These are phyloP conservation scores for Cadophora gregata DNA, from an alignment of 2,329 filamentous ascomycete species.

Conservation along the genomic window DNA sequence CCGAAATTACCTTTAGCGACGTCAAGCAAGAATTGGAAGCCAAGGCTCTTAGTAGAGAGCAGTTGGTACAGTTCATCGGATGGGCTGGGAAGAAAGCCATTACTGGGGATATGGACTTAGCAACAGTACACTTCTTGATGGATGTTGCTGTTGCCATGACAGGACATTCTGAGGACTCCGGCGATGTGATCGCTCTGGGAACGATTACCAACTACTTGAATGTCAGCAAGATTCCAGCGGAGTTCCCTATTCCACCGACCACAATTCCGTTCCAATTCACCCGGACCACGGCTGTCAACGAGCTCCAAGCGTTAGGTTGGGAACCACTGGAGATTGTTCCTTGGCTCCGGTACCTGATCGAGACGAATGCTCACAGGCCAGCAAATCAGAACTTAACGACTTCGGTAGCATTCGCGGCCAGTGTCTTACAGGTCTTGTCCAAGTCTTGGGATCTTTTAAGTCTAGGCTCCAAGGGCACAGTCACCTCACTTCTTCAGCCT, in stretches of 20 bases:
- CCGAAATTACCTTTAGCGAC: slow-evolving; percentile 84
- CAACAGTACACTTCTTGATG: slow-evolving; percentile 72
- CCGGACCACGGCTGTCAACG: slow-evolving; percentile 65
- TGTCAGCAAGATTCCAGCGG: slow-evolving; percentile 79
- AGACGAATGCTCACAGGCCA: slow-evolving; percentile 62
- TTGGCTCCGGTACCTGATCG: slow-evolving; percentile 85
- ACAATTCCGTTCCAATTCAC: slow-evolving; percentile 89
- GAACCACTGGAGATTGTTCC: slow-evolving; percentile 80
- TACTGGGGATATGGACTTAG: slow-evolving; percentile 72
- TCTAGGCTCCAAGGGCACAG: slow-evolving; percentile 65
- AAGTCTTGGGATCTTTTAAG: slow-evolving; percentile 89
- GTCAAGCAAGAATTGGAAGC: slow-evolving; percentile 83
- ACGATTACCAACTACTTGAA: slow-evolving; percentile 78
- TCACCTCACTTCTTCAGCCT: slow-evolving; percentile 68
- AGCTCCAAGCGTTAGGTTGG: slow-evolving; percentile 86
- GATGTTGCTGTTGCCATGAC: slow-evolving; percentile 80
- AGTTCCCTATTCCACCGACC: slow-evolving; percentile 77
- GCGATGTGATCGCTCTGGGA: slow-evolving; percentile 77
- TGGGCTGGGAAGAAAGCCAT: slow-evolving; percentile 80
- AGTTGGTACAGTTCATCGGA: slow-evolving; percentile 81
- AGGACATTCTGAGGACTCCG: slow-evolving; percentile 62
- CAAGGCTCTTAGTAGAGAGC: slow-evolving; percentile 78
- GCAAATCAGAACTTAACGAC: slow-evolving; percentile 73
- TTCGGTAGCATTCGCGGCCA: slow-evolving; percentile 75
- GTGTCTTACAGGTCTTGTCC: slow-evolving; percentile 80